Evolutionary conservation across 495 filamentous ascomycete genomes (phyloP).

Genomic region (Recurvomyces mirabilis): DNA sequence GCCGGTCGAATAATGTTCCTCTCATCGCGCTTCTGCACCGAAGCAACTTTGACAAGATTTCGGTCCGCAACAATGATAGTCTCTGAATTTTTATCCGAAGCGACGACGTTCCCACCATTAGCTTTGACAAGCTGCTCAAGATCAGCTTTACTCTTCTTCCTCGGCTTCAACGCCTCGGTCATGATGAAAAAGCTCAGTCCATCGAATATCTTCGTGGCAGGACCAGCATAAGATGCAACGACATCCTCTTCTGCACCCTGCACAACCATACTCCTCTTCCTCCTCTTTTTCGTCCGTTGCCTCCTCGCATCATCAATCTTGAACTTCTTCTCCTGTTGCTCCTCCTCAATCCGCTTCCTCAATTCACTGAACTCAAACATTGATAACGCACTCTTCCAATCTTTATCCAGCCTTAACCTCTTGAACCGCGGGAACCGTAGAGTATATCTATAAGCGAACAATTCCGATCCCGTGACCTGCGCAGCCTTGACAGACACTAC

Average conservation of each 20-base stretch:
- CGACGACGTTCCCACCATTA: slow-evolving; percentile 74
- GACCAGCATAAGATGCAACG: slow-evolving; percentile 42
- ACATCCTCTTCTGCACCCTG: slow-evolving; percentile 51
- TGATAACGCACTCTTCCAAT: slow-evolving; percentile 70
- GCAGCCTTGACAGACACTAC: slow-evolving; percentile 89
- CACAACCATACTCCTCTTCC: slow-evolving; percentile 59
- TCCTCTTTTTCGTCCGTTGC: slow-evolving; percentile 51
- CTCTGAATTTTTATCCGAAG: slow-evolving; percentile 51
- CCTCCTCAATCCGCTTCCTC: slow-evolving; percentile 58
- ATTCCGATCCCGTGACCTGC: slow-evolving; percentile 57
- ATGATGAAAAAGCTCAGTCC: slow-evolving; percentile 69
- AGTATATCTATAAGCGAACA: slow-evolving; percentile 67
- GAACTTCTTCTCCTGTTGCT: slow-evolving; percentile 67
- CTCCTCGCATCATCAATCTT: slow-evolving; percentile 49
- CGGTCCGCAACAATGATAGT: slow-evolving; percentile 68
- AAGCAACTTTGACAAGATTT: slow-evolving; percentile 75
- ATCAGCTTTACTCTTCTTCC: slow-evolving; percentile 64
- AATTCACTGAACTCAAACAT: slow-evolving; percentile 66
- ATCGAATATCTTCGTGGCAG: slow-evolving; percentile 53
- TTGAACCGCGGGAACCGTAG: slow-evolving; percentile 91
- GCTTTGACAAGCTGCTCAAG: slow-evolving; percentile 80
- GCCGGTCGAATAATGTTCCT: slow-evolving; percentile 62
- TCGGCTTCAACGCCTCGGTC: slow-evolving; percentile 45
- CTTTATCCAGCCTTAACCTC: slow-evolving; percentile 63
- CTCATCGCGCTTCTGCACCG: slow-evolving; percentile 57